Conservation (phyloP, 192 early-diverging fungal species). For the Chytriomyces confervae region DNA sequence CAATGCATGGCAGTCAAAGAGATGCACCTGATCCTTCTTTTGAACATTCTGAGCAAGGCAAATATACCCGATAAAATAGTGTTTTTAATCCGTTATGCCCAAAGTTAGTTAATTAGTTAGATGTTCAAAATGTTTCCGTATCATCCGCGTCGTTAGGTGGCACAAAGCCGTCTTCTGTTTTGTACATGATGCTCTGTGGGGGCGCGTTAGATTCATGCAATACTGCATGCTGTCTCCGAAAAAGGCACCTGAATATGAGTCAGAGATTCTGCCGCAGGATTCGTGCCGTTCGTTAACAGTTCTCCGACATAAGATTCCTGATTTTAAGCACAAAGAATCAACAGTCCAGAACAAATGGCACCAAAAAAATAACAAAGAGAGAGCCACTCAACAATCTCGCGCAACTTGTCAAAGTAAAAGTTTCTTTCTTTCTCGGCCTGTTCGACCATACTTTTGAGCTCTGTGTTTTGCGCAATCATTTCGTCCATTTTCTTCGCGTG, state of each 20-base stretch:
- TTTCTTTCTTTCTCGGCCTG: conserved; percentile 97
- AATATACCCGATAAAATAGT: too few species aligned
- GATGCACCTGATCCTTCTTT: too few species aligned
- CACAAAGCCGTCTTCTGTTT: conserved; percentile 84
- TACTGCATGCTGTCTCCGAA: too few species aligned
- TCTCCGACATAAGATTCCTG: background rate
- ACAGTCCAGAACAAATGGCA: background rate
- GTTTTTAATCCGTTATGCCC: too few species aligned
- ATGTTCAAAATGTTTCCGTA: conserved; percentile 4
- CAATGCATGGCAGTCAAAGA: too few species aligned
- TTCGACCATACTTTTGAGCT: conserved; percentile 83
- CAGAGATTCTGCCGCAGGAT: background rate
- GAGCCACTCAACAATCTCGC: conserved; percentile 78
- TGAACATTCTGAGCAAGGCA: too few species aligned
- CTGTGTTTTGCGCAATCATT: conserved; percentile 75
- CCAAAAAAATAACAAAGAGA: background rate
- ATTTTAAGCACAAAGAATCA: background rate
- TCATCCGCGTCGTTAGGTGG: conserved; percentile 57
- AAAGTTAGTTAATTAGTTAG: too few species aligned
- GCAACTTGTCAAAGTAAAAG: conserved; percentile 94
- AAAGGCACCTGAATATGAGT: conserved; percentile 69
- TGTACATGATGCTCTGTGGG: conserved; percentile 86
- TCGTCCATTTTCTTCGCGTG: conserved; percentile 72
- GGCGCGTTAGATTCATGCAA: background rate
- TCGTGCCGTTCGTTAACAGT: background rate